Percentiles rank a stretch among this genome's conserved stretches.
phyloP scores from a whole-genome alignment of 2,329 filamentous ascomycete genomes.

The Escovopsis weberi region DNA sequence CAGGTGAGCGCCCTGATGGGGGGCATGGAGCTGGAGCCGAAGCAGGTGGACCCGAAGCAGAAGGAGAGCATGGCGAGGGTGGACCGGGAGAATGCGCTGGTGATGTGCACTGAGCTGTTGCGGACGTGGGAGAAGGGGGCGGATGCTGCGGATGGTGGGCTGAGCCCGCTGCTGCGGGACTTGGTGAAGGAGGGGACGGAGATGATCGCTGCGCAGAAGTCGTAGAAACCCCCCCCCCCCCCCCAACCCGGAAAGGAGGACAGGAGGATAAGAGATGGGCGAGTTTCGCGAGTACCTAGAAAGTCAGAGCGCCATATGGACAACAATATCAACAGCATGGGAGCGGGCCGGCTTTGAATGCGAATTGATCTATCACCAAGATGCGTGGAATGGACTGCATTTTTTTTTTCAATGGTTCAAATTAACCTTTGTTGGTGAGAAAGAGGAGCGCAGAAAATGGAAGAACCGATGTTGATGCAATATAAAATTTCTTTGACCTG shows the following conservation, averaged over 20 bases:
- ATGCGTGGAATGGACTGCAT: not conserved
- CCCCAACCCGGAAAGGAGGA: not conserved
- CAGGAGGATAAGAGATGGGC: not conserved
- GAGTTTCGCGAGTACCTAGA: too few species aligned
- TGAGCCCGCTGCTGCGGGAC: slow-evolving; percentile 26
- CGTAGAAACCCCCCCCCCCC: slow-evolving; percentile 1
- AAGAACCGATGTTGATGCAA: slow-evolving; percentile 25
- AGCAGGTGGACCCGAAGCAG: slow-evolving; percentile 29
- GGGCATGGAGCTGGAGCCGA: slow-evolving; percentile 29
- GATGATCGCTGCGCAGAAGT: slow-evolving; percentile 20
- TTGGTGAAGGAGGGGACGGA: slow-evolving; percentile 36
- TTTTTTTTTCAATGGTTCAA: slow-evolving; percentile 10
- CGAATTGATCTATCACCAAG: not conserved
- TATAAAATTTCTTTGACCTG: slow-evolving; percentile 24
- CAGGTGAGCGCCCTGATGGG: slow-evolving; percentile 14
- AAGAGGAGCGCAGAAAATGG: slow-evolving; percentile 11
- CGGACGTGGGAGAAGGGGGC: slow-evolving; percentile 22
- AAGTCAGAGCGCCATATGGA: too few species aligned
- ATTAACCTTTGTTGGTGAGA: slow-evolving; percentile 14
- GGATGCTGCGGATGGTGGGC: slow-evolving; percentile 24
- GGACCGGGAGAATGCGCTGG: slow-evolving; percentile 47
- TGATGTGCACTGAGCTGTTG: slow-evolving; percentile 41
- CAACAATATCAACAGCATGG: too few species aligned
- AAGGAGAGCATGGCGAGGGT: slow-evolving; percentile 31
- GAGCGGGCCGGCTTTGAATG: too few species aligned